phyloP scores from a whole-genome alignment of 495 filamentous ascomycete species.

The Schizothecium vesticola region DNA sequence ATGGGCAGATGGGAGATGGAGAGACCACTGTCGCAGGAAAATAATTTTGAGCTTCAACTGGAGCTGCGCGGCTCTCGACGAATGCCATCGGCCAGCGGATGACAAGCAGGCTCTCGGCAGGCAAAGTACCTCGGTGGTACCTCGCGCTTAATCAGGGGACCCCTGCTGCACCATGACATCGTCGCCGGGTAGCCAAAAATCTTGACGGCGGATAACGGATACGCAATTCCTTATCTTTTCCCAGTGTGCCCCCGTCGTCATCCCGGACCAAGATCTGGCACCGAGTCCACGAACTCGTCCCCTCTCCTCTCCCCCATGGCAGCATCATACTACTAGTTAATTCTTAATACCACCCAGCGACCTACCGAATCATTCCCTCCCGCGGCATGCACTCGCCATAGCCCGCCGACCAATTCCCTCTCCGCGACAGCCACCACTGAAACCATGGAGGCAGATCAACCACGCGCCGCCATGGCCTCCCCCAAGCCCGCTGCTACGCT shows the following conservation, averaged over 20 bases:
- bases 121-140: background rate
- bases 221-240: slow-evolving; percentile 7
- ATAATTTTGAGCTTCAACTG: slow-evolving; percentile 1
- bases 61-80: background rate
- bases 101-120: background rate
- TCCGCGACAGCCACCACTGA: background rate
- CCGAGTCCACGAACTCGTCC: too few relatives aligned
- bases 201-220: slow-evolving; percentile 10
- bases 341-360: background rate
- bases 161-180: slow-evolving; percentile 26
- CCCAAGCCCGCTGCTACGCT: background rate
- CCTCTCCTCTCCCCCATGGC: background rate
- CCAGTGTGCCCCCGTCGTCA: background rate
- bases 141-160: background rate
- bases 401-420: slow-evolving; percentile 1
- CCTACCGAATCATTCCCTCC: background rate
- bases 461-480: background rate
- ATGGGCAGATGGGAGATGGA: background rate
- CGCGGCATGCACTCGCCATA: slow-evolving; percentile 16
- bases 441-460: slow-evolving; percentile 16
- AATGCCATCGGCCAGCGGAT: background rate
- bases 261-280: background rate
- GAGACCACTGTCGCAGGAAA: background rate
- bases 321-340: background rate
- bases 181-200: background rate